Percentiles rank a stretch among this genome's conserved stretches.
phyloP scores from a whole-genome alignment of 2,329 filamentous ascomycete species.

The Fonsecaea erecta region DNA sequence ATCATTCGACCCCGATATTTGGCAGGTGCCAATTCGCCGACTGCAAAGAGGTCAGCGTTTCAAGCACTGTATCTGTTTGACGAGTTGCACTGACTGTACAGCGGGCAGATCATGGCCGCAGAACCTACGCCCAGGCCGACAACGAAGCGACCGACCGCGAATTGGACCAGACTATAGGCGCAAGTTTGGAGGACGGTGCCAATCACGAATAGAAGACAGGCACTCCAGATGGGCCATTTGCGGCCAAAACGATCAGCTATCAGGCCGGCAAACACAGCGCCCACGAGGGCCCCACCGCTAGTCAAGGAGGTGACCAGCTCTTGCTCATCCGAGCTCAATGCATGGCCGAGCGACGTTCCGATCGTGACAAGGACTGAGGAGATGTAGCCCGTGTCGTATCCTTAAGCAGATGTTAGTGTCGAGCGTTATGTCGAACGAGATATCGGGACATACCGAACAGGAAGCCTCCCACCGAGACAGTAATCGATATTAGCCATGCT shows the following conservation, averaged over 20 bases:
- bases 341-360: constrained; percentile 54
- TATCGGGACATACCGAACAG: constrained; percentile 51
- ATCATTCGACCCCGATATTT: constrained; percentile 57
- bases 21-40: constrained; percentile 57
- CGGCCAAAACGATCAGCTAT: constrained; percentile 58
- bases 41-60: constrained; percentile 46
- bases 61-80: background rate
- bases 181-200: constrained; percentile 51
- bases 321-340: constrained; percentile 57
- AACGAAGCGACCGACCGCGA: constrained; percentile 52
- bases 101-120: constrained; percentile 65
- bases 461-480: constrained; percentile 62
- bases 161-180: constrained; percentile 47
- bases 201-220: constrained; percentile 50
- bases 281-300: constrained; percentile 61
- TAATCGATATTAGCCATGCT: constrained; percentile 61
- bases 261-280: constrained; percentile 58
- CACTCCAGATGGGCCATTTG: constrained; percentile 52
- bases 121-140: constrained; percentile 54
- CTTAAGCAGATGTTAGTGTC: background rate
- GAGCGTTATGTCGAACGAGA: background rate
- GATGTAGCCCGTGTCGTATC: constrained; percentile 68
- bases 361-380: constrained; percentile 62
- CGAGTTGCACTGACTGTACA: background rate
- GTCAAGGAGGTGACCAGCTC: constrained; percentile 63